These are phyloP conservation scores for Cytospora piceae DNA, from an alignment of 2,329 filamentous ascomycete genomes.

Conservation along the genomic window DNA sequence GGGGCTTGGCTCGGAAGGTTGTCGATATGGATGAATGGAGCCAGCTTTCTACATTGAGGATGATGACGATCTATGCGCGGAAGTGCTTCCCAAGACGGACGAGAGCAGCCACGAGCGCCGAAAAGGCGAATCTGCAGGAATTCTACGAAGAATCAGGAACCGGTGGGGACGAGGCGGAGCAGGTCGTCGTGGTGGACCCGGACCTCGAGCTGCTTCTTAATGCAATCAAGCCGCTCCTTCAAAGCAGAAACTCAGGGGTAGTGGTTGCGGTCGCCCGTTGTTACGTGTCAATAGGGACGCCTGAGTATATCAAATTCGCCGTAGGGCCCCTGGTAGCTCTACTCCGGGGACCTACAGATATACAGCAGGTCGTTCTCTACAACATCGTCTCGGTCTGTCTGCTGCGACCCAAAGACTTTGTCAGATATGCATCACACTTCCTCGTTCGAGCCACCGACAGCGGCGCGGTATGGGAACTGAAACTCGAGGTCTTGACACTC, in stretches of 20 bases:
- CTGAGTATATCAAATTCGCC: slow-evolving; percentile 72
- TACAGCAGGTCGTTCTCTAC: slow-evolving; percentile 86
- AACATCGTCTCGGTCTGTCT: slow-evolving; percentile 95
- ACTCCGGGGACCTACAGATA: slow-evolving; percentile 81
- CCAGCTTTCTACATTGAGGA: slow-evolving; percentile 78
- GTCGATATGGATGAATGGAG: slow-evolving; percentile 99
- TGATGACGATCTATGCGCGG: slow-evolving; percentile 84
- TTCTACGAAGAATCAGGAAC: slow-evolving; percentile 77
- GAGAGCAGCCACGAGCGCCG: slow-evolving; percentile 54
- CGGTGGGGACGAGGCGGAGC: slow-evolving; percentile 49
- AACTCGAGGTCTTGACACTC: slow-evolving; percentile 87
- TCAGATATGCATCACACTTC: slow-evolving; percentile 87
- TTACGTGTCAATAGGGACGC: slow-evolving; percentile 82
- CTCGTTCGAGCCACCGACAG: slow-evolving; percentile 80
- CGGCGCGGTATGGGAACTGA: slow-evolving; percentile 83
- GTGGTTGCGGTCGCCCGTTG: slow-evolving; percentile 84
- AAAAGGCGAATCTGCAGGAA: slow-evolving; percentile 58
- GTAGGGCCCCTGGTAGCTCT: slow-evolving; percentile 87
- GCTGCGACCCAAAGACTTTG: slow-evolving; percentile 75
- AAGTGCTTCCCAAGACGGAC: slow-evolving; percentile 81
- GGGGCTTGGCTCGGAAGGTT: slow-evolving; percentile 81
- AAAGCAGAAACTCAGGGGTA: slow-evolving; percentile 91
- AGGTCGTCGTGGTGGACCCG: slow-evolving; percentile 71
- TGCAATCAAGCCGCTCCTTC: slow-evolving; percentile 79
- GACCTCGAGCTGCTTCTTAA: slow-evolving; percentile 83